phyloP scores from a whole-genome alignment of 75 land plant genomes.

The Sequoia sempervirens region DNA sequence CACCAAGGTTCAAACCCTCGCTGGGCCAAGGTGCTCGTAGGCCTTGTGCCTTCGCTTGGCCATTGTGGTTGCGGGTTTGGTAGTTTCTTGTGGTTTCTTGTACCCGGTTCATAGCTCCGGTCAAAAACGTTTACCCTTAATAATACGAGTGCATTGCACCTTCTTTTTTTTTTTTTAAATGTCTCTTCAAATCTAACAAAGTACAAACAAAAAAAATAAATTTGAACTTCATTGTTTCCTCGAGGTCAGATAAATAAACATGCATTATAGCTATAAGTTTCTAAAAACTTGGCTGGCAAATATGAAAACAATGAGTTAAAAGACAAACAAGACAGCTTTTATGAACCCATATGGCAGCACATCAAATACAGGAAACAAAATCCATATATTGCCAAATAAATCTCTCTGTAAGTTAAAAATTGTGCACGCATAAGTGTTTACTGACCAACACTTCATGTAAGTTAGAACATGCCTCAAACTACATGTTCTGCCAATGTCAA shows the following conservation, averaged over 20 bases:
- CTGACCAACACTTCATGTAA: background rate
- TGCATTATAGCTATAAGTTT: background rate
- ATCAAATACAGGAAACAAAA: background rate
- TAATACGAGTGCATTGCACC: too few species aligned
- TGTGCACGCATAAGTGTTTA: background rate
- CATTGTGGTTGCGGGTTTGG: too few species aligned
- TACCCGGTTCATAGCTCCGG: too few species aligned
- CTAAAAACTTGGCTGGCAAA: background rate
- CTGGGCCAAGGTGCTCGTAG: too few species aligned
- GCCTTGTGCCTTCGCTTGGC: too few species aligned
- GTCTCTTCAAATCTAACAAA: background rate
- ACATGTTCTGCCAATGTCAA: conserved; percentile 85
- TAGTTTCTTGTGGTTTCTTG: too few species aligned
- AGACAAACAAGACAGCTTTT: background rate
- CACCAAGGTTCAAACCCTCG: too few species aligned
- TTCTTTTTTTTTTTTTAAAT: too few species aligned
- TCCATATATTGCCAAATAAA: background rate
- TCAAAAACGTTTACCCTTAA: too few species aligned
- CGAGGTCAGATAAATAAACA: background rate
- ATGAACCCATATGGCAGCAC: background rate
- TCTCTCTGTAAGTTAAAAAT: background rate
- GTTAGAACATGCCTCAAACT: conserved; percentile 29
- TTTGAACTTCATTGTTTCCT: background rate
- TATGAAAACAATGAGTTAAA: background rate
- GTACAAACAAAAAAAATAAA: background rate